Base-by-base conservation (phyloP, 2,329 filamentous ascomycete genomes). In the Fusarium nodosum region DNA sequence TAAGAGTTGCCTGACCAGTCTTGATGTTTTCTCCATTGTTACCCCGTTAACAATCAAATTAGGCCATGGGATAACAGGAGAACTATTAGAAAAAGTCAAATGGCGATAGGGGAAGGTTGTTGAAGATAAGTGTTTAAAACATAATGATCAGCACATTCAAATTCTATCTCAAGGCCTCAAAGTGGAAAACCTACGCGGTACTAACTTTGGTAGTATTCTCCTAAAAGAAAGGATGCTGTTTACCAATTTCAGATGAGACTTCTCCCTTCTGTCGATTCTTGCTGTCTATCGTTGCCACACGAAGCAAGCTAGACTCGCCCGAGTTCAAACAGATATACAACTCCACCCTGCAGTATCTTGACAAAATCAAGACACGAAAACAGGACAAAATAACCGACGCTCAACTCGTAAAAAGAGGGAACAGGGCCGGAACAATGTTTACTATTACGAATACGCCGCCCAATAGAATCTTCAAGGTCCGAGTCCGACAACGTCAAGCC, bases 11-110 rank as follows among this genome's bases (percentile, higher is more conserved):
- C 8, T 36, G 2, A 10, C 18, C 16, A 18, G 33, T 18, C 16
- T n/a, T 16, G 4, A 18, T 10, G 18, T 36, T 36, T n/a, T 4
- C 18, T 36, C 16, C 2, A 34, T 34, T 16, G 33, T 18, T 18
- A n/a, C 1, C 1, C 10, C 10, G 12, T n/a, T n/a, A n/a, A 5
- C 10, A n/a, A 38, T 10, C 10, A 11, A 6, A n/a, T 12, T 10
- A 4, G 9, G 10, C 8, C 7, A 1, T 33, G 31, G 7, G 31
- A 7, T 33, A 16, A 16, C 15, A 16, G 31, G 7, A 7, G 16
- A 15, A 16, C 18, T 7, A n/a, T 18, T 12, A n/a, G 34, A 38
- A 4, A 13, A 20, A 38, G 33, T 4, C 11, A 38, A 12, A 38
- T 20, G 5, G 3, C 12, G 36, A n/a, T n/a, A n/a, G 18, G 16